These are phyloP conservation scores for Phytophthora litchii DNA, from an alignment of 352 stramenopile species.

Conservation along the genomic window DNA sequence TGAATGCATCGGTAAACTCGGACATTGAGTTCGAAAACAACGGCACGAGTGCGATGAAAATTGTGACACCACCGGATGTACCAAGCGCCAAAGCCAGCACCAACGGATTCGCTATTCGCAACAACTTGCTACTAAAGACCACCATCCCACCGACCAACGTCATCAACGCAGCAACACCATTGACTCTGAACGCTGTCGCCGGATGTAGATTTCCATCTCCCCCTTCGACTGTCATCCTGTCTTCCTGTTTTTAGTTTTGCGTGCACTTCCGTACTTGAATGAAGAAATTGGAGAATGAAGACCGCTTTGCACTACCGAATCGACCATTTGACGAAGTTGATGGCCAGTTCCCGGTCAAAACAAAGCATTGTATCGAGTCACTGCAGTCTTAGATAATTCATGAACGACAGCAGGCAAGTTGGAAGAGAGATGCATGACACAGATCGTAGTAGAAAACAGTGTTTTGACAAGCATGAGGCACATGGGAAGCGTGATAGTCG, in stretches of 20 bases:
- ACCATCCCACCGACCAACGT: conserved; percentile 59
- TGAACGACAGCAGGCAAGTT: too few relatives aligned
- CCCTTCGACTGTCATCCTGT: conserved; percentile 20
- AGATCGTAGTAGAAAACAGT: too few relatives aligned
- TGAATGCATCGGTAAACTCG: conserved; percentile 38
- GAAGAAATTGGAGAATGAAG: conserved; percentile 18
- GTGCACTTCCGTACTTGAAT: conserved; percentile 2
- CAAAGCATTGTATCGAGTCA: neutral
- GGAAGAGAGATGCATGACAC: too few relatives aligned
- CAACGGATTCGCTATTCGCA: conserved; percentile 52
- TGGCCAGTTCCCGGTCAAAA: conserved; percentile 24
- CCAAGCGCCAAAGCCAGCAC: conserved; percentile 54
- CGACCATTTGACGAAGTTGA: neutral
- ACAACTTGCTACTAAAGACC: conserved; percentile 54
- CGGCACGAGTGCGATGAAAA: conserved; percentile 71
- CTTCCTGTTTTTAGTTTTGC: neutral
- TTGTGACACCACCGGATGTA: conserved; percentile 63
- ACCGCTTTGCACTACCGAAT: conserved; percentile 7
- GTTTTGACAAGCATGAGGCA: conserved; percentile 7
- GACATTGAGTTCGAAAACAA: conserved; percentile 51
- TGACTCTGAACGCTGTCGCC: conserved; percentile 39
- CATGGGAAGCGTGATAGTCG: neutral
- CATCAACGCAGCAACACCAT: conserved; percentile 43
- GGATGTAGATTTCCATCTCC: conserved; percentile 13
- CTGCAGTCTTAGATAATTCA: too few relatives aligned